A percentile compares a stretch with the other conserved stretches of the same genome.
Evolutionary conservation across 2,329 filamentous ascomycete genomes (phyloP).

Genomic region (Fonsecaea multimorphosa): DNA sequence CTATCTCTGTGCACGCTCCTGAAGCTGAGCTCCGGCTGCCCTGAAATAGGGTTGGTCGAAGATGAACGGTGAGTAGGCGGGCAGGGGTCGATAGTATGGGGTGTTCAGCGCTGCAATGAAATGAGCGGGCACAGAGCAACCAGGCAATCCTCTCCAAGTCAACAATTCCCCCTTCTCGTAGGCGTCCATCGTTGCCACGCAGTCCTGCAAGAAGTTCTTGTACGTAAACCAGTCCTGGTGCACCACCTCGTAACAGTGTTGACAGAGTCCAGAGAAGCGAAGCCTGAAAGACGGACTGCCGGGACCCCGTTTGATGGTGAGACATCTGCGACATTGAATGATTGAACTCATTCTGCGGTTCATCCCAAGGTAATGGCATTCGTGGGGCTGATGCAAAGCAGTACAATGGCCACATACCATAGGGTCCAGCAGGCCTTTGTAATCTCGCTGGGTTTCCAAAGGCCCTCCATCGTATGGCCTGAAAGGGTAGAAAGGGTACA

Average conservation of each 20-base stretch:
- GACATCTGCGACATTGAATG: not conserved
- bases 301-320: not conserved
- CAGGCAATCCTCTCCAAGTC: not conserved
- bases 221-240: slow-evolving; percentile 9
- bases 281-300: not conserved
- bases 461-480: too few species aligned
- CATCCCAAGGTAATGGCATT: not conserved
- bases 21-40: not conserved
- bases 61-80: not conserved
- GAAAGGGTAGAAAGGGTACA: not conserved
- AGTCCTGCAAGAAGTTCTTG: slow-evolving; percentile 6
- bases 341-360: not conserved
- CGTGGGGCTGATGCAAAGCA: not conserved
- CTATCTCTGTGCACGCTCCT: not conserved
- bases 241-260: not conserved
- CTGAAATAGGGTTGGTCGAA: not conserved
- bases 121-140: not conserved
- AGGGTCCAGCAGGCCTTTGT: not conserved
- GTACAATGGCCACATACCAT: not conserved
- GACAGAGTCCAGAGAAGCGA: slow-evolving; percentile 5
- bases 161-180: not conserved
- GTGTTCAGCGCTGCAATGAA: not conserved
- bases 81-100: not conserved
- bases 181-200: not conserved
- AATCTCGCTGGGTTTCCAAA: not conserved